These are phyloP conservation scores for Trichoderma oligosporum DNA, from an alignment of 2,329 filamentous ascomycete species.

Conservation along the genomic window DNA sequence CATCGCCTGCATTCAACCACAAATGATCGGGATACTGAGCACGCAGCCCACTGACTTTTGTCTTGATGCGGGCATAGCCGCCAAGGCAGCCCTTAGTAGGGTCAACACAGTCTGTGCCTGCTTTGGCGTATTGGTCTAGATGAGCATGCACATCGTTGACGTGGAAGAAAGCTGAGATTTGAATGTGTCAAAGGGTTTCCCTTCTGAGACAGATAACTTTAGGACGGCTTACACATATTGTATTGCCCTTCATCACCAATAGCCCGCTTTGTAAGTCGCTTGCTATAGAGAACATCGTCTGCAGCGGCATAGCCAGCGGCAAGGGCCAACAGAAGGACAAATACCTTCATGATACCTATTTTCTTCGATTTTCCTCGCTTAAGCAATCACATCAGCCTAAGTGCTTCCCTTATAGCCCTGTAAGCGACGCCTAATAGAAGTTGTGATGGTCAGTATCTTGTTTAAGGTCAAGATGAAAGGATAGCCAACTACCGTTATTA, in stretches of 20 bases:
- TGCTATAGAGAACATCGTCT: slow-evolving; percentile 49
- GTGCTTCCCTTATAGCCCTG: too few species aligned
- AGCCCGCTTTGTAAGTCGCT: slow-evolving; percentile 47
- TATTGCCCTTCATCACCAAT: slow-evolving; percentile 48
- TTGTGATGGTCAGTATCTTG: too few species aligned
- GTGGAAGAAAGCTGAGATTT: slow-evolving; percentile 57
- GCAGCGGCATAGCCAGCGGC: slow-evolving; percentile 29
- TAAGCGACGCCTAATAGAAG: too few species aligned
- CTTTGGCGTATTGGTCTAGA: slow-evolving; percentile 58
- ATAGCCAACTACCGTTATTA: too few species aligned
- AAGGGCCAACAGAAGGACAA: slow-evolving; percentile 29
- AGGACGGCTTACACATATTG: slow-evolving; percentile 44
- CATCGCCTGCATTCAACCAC: slow-evolving; percentile 63
- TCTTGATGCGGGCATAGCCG: slow-evolving; percentile 62
- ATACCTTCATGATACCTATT: not conserved
- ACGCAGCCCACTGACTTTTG: slow-evolving; percentile 54
- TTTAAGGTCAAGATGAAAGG: too few species aligned
- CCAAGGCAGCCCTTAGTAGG: slow-evolving; percentile 58
- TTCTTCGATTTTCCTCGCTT: too few species aligned
- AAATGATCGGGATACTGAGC: slow-evolving; percentile 57
- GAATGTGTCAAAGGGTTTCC: not conserved
- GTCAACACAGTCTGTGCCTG: slow-evolving; percentile 58
- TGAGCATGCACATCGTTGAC: slow-evolving; percentile 68
- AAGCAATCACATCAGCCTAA: too few species aligned
- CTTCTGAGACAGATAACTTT: not conserved